Conservation (phyloP, 768 basidiomycete genomes). For the Cystofilobasidium macerans region DNA sequence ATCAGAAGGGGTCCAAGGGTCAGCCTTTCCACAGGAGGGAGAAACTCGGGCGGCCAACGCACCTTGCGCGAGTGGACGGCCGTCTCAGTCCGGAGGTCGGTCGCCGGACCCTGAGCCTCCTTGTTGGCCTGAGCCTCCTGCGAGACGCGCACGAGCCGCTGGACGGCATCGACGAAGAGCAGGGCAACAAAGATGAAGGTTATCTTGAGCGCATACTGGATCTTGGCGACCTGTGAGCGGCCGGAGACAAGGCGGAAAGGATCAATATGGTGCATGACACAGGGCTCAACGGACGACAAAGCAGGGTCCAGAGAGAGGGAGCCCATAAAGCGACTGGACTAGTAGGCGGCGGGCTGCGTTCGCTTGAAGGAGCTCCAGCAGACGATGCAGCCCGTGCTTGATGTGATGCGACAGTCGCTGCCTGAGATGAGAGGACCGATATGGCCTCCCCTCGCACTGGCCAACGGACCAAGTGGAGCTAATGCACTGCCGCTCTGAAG, state of each 20-base stretch:
- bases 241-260: neutral
- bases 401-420: too few relatives aligned
- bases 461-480: too few relatives aligned
- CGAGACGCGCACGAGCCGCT: constrained; percentile 65
- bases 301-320: neutral
- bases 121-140: constrained; percentile 33
- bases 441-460: too few relatives aligned
- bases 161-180: constrained; percentile 80
- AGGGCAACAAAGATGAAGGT: constrained; percentile 51
- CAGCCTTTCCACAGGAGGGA: too few relatives aligned
- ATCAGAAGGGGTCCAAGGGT: too few relatives aligned
- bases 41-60: neutral
- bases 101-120: neutral
- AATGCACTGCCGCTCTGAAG: too few relatives aligned
- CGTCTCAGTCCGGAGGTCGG: constrained; percentile 12
- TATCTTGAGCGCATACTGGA: constrained; percentile 32
- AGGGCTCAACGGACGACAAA: neutral
- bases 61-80: constrained; percentile 25
- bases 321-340: too few relatives aligned
- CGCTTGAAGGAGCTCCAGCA: too few relatives aligned
- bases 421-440: too few relatives aligned
- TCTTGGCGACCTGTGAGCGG: constrained; percentile 26
- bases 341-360: too few relatives aligned
- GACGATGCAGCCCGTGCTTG: too few relatives aligned
- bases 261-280: neutral